Conservation (phyloP, 2,329 filamentous ascomycete genomes). For the Alternaria incomplexa region DNA sequence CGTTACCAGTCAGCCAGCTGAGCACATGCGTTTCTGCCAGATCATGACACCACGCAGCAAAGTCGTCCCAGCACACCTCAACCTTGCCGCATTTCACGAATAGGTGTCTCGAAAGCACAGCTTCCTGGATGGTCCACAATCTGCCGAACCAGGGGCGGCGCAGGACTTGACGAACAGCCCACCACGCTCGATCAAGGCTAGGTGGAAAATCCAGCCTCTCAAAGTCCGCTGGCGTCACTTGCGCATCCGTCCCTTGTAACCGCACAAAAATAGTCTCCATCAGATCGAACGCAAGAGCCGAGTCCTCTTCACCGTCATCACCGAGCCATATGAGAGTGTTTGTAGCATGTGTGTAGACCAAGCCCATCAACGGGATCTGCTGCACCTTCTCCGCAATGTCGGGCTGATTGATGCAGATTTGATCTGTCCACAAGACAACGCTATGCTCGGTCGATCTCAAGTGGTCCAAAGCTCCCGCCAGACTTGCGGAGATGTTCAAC, state of each 20-base stretch:
- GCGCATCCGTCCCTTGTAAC: slow-evolving; percentile 19
- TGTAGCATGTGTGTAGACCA: slow-evolving; percentile 32
- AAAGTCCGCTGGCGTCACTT: slow-evolving; percentile 24
- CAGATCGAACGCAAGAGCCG: slow-evolving; percentile 20
- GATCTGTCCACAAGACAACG: slow-evolving; percentile 34
- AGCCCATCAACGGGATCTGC: slow-evolving; percentile 34
- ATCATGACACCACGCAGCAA: slow-evolving; percentile 23
- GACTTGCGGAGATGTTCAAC: slow-evolving; percentile 22
- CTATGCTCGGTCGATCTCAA: slow-evolving; percentile 21
- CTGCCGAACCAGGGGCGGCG: slow-evolving; percentile 27
- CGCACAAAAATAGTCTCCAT: slow-evolving; percentile 18
- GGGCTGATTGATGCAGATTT: slow-evolving; percentile 22
- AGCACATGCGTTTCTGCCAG: slow-evolving; percentile 17
- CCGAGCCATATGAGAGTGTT: slow-evolving; percentile 40
- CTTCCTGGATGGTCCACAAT: slow-evolving; percentile 35
- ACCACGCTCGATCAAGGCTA: slow-evolving; percentile 16
- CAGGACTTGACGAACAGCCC: slow-evolving; percentile 21
- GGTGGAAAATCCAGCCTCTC: slow-evolving; percentile 20
- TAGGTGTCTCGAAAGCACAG: slow-evolving; percentile 20
- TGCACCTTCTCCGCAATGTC: slow-evolving; percentile 28
- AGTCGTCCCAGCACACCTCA: slow-evolving; percentile 26
- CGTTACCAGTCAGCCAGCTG: slow-evolving; percentile 9
- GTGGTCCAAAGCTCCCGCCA: slow-evolving; percentile 23
- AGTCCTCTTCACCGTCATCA: slow-evolving; percentile 21
- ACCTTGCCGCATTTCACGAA: slow-evolving; percentile 26